These are phyloP conservation scores for Telopea speciosissima DNA, from an alignment of 177 flowering plant genomes.

Conservation along the genomic window DNA sequence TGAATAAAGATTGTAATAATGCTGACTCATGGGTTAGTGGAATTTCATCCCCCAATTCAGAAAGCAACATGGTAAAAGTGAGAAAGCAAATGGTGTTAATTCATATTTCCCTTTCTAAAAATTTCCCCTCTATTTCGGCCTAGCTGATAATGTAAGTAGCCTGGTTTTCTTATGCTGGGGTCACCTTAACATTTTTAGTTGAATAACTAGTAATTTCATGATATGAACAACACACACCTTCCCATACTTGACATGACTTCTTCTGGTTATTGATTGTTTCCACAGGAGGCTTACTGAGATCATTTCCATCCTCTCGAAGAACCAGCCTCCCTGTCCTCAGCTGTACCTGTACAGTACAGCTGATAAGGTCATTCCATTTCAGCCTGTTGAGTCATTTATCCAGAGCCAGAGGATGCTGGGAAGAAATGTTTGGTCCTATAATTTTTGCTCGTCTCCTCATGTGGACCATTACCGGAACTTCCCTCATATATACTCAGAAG, in stretches of 20 bases:
- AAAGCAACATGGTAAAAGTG: not conserved
- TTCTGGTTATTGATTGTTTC: constrained; percentile 3
- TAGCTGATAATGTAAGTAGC: not conserved
- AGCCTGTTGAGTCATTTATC: constrained; percentile 49
- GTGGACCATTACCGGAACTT: constrained; percentile 87
- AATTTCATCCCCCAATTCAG: not conserved
- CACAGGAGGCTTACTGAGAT: constrained; percentile 59
- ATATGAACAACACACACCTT: not conserved
- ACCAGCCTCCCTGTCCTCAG: constrained; percentile 76
- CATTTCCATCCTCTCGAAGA: constrained; percentile 35
- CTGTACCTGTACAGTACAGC: constrained; percentile 86
- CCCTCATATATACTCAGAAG: constrained; percentile 49
- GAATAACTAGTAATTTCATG: not conserved
- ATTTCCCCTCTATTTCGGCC: not conserved
- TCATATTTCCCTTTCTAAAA: too few species aligned
- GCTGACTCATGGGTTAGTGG: not conserved
- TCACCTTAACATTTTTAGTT: not conserved
- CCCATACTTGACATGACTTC: not conserved
- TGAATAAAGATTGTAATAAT: not conserved
- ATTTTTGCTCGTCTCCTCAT: constrained; percentile 78
- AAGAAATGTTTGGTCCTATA: constrained; percentile 44
- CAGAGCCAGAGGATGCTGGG: constrained; percentile 54
- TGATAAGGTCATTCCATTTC: constrained; percentile 70
- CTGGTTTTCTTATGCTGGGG: not conserved
- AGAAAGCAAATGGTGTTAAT: not conserved